Percentiles rank a stretch among this genome's conserved stretches.
Conservation (phyloP, 176 grass and related monocot species). For the Alopecurus myosuroides region DNA sequence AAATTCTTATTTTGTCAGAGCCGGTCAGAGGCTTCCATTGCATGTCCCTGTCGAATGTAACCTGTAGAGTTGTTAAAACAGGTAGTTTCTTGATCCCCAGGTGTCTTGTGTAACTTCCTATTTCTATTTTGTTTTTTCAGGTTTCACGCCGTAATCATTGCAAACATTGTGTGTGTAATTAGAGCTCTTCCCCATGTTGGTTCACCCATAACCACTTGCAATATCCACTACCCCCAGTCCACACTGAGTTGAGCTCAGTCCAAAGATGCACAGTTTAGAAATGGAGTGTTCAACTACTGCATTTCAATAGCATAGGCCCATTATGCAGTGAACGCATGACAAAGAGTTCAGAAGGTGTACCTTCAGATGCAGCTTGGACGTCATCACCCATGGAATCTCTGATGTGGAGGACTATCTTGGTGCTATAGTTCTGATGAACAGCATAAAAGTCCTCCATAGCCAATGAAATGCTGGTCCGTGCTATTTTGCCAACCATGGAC, state of each 20-base stretch:
- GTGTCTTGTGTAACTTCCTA: not conserved
- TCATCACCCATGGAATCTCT: conserved; percentile 38
- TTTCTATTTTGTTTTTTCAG: not conserved
- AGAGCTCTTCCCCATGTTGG: not conserved
- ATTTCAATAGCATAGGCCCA: not conserved
- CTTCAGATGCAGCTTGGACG: conserved; percentile 43
- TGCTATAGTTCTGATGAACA: conserved; percentile 22
- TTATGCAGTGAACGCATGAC: not conserved
- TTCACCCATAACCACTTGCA: not conserved
- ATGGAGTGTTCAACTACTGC: not conserved
- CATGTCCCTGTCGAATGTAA: not conserved
- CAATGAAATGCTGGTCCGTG: conserved; percentile 42
- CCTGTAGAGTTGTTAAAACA: not conserved
- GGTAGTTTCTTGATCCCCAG: not conserved
- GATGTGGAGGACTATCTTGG: conserved; percentile 33
- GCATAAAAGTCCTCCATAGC: conserved; percentile 64
- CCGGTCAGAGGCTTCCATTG: not conserved
- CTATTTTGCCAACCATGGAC: conserved; percentile 32
- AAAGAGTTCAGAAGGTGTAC: conserved; percentile 12
- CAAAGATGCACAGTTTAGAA: not conserved
- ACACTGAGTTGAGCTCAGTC: not conserved
- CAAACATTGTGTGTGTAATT: not conserved
- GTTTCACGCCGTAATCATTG: not conserved
- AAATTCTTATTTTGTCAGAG: not conserved
- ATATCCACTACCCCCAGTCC: not conserved